A percentile compares a stretch with the other conserved stretches of the same genome.
Evolutionary conservation across 208 protist genomes (phyloP).

Genomic region (Tritrichomonas foetus): DNA sequence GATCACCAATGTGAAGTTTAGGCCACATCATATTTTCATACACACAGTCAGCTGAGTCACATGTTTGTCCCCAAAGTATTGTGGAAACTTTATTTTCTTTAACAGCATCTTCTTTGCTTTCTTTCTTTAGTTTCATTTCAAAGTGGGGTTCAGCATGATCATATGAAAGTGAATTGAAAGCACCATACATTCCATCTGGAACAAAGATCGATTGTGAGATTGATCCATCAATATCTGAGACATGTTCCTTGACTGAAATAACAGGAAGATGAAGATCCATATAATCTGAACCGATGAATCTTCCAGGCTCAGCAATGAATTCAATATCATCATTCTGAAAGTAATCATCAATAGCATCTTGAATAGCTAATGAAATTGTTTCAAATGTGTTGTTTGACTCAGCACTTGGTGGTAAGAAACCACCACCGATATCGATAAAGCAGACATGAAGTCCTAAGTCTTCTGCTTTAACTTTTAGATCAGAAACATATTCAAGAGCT

Average conservation of each 20-base stretch:
- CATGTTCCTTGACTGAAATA: background rate
- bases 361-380: background rate
- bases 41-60: background rate
- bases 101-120: no score
- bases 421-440: constrained; percentile 33
- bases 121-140: background rate
- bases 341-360: background rate
- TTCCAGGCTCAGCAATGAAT: background rate
- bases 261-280: constrained; percentile 12
- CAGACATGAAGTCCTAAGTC: background rate
- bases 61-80: constrained; percentile 28
- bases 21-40: constrained; percentile 29
- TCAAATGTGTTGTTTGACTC: background rate
- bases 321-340: background rate
- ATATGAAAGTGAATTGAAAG: background rate
- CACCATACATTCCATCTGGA: constrained; percentile 28
- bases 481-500: constrained; percentile 13
- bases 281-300: background rate
- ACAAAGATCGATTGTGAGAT: background rate
- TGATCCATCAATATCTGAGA: background rate
- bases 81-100: background rate
- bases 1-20: background rate
- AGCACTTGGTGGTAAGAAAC: constrained; percentile 31
- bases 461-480: background rate
- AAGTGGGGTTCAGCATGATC: constrained; percentile 17